Base-by-base conservation (phyloP, 108 stramenopile genomes). In the Cyclotella kingstonii region DNA sequence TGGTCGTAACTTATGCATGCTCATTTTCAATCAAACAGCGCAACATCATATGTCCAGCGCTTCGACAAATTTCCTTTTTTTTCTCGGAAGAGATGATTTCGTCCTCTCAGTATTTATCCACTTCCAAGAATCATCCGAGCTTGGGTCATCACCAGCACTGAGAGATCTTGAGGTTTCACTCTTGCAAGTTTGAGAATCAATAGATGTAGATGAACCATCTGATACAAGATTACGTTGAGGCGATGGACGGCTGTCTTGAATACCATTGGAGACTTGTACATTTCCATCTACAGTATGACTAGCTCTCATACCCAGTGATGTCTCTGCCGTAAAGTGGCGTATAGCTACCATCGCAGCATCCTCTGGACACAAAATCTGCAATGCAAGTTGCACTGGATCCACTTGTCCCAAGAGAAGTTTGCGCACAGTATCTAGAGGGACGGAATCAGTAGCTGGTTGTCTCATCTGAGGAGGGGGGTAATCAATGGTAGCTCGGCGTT, bases 331-430 rank as follows among this genome's bases (percentile, higher is more conserved):
- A 39, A 31, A 35, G 19, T 52, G 43, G 11, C 22, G 52, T n/a
- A 41, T 33, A 3, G 70, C 70, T 28, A 72, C 70, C 26, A 63
- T 45, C 12, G 70, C 54, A 9, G 55, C 70, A 35, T 72, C 70
- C 41, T 72, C 61, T 26, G 61, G 70, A 61, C 61, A 45, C 19
- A 72, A 44, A 31, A 72, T 46, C 11, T 41, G 45, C 22, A 27
- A 7, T 3, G 70, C 70, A 17, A 57, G 45, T 53, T 39, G 25
- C 10, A 72, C 61, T 2, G 70, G 70, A 23, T 72, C 61, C 29
- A 72, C 17, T 25, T 56, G 61, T 23, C 70, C 70, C 45, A 72
- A 31, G 54, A 72, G 61, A 41, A 72, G 62, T 25, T 47, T 53
- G 21, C 70, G 70, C 11, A 72, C 70, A 11, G 61, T 72, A 29